These are phyloP conservation scores for Oryza australiensis DNA, from an alignment of 176 grass and related monocot genomes.

Conservation along the genomic window DNA sequence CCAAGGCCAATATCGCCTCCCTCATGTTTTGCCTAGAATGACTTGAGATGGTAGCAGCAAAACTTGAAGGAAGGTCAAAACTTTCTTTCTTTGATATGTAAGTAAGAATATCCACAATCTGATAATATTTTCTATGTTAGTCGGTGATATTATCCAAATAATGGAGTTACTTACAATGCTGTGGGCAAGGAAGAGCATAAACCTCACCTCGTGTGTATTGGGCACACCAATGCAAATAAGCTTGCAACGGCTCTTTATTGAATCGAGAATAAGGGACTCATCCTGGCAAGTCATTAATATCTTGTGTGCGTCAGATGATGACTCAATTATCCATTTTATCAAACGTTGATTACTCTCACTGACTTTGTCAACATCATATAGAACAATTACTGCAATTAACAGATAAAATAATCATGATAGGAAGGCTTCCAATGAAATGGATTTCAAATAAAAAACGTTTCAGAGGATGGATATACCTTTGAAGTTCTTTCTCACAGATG, in stretches of 20 bases:
- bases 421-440: conserved; percentile 15
- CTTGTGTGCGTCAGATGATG: conserved; percentile 66
- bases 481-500: conserved; percentile 42
- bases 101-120: conserved; percentile 64
- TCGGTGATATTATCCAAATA: not conserved
- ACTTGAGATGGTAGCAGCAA: conserved; percentile 52
- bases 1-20: conserved; percentile 68
- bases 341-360: conserved; percentile 62
- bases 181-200: not conserved
- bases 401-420: conserved; percentile 25
- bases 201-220: conserved; percentile 49
- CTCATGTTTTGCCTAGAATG: conserved; percentile 65
- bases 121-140: conserved; percentile 8
- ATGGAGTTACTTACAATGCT: conserved; percentile 4
- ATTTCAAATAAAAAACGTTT: not conserved
- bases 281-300: conserved; percentile 74
- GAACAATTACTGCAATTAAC: conserved; percentile 64
- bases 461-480: conserved; percentile 54
- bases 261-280: conserved; percentile 58
- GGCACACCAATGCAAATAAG: conserved; percentile 55
- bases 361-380: conserved; percentile 63
- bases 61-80: conserved; percentile 55
- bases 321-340: conserved; percentile 83
- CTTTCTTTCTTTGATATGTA: conserved; percentile 58
- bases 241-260: conserved; percentile 58